A percentile compares a stretch with the other conserved stretches of the same genome.
These are phyloP conservation scores for Gloeopeniophorella convolvens DNA, from an alignment of 768 basidiomycete genomes.

Conservation along the genomic window DNA sequence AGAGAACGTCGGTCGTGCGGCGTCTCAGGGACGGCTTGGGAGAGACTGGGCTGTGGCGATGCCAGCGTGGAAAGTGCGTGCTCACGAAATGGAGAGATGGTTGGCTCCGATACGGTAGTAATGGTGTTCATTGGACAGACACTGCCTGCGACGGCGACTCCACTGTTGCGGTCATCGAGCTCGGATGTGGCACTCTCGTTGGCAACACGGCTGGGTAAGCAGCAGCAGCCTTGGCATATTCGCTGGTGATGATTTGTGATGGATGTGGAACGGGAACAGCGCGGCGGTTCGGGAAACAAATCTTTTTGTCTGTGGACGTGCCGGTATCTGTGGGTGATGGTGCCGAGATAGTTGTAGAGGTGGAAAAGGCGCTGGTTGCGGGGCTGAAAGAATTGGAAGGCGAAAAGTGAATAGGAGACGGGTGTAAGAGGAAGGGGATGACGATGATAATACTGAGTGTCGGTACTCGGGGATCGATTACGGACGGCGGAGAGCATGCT, in stretches of 20 bases:
- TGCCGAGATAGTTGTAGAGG: conserved; percentile 41
- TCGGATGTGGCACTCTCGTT: conserved; percentile 65
- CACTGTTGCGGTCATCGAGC: conserved; percentile 54
- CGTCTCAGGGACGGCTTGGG: conserved; percentile 49
- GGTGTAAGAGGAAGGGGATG: conserved; percentile 9
- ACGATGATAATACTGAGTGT: no score
- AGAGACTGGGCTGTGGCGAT: conserved; percentile 82
- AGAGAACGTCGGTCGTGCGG: conserved; percentile 31
- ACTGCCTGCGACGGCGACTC: conserved; percentile 37
- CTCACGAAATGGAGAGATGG: background rate
- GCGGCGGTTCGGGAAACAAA: conserved; percentile 54
- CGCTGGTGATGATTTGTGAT: conserved; percentile 17
- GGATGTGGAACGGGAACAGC: conserved; percentile 36
- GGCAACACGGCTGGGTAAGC: conserved; percentile 72
- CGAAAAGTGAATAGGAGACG: conserved; percentile 1
- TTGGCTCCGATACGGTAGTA: background rate
- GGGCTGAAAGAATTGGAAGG: conserved; percentile 35
- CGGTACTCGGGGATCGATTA: conserved; percentile 12
- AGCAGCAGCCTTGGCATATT: conserved; percentile 21
- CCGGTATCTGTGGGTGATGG: conserved; percentile 42
- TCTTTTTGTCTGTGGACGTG: conserved; percentile 69
- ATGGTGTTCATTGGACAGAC: background rate
- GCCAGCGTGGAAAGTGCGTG: conserved; percentile 42
- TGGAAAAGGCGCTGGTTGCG: conserved; percentile 55
- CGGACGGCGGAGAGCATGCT: no score